phyloP scores from a whole-genome alignment of 2,329 filamentous ascomycete species.

The Aspergillus alliaceus region DNA sequence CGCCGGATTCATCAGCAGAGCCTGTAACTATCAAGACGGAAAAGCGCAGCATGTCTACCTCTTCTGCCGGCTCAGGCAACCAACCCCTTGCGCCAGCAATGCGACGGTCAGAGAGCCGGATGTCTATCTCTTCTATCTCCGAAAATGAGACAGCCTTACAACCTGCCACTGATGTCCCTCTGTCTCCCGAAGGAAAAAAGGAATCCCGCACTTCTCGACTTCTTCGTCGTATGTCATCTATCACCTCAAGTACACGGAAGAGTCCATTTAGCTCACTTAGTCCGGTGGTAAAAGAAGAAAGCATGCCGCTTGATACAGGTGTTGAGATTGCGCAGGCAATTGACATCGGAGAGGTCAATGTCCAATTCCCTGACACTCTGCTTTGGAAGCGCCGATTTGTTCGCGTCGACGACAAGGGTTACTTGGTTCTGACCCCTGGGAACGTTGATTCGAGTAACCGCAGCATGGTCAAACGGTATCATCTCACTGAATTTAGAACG shows the following conservation, averaged over 20 bases:
- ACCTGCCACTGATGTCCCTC: conserved; percentile 35
- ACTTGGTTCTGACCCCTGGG: conserved; percentile 74
- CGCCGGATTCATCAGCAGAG: conserved; percentile 15
- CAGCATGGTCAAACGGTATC: conserved; percentile 74
- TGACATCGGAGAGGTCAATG: conserved; percentile 85
- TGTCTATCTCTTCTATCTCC: conserved; percentile 39
- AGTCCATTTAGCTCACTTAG: conserved; percentile 42
- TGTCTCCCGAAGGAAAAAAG: conserved; percentile 51
- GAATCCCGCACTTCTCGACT: conserved; percentile 60
- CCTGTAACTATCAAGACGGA: conserved; percentile 24
- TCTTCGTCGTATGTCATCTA: conserved; percentile 66
- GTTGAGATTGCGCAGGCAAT: conserved; percentile 53
- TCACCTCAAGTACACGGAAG: conserved; percentile 53
- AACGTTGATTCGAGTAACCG: conserved; percentile 60
- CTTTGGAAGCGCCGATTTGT: conserved; percentile 94
- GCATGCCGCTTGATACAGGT: conserved; percentile 19
- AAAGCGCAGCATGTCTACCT: conserved; percentile 39
- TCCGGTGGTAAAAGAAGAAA: conserved; percentile 38
- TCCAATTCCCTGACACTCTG: conserved; percentile 94
- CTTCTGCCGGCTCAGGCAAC: conserved; percentile 39
- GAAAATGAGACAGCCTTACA: conserved; percentile 35
- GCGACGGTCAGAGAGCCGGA: conserved; percentile 41
- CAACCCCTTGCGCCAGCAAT: conserved; percentile 38
- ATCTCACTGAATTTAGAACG: conserved; percentile 77
- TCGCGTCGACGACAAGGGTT: conserved; percentile 79